Evolutionary conservation across 2,329 filamentous ascomycete genomes (phyloP).

Genomic region (Pyrenochaeta sp.): DNA sequence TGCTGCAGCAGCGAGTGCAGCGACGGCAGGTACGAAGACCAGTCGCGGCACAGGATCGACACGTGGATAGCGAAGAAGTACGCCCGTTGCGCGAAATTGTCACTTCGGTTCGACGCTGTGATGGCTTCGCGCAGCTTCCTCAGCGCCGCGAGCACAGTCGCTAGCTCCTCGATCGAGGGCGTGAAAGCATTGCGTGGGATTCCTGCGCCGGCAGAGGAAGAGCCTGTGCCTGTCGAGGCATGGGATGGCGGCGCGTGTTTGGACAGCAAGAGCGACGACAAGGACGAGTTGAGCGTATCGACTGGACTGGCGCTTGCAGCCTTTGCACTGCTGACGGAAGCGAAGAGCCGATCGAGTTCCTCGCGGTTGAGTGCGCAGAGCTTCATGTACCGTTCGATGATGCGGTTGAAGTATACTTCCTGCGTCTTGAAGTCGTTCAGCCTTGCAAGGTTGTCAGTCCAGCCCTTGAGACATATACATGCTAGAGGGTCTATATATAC

Average conservation of each 20-base stretch:
- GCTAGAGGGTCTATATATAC: slow-evolving; percentile 55
- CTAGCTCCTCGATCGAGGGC: slow-evolving; percentile 64
- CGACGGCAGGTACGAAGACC: slow-evolving; percentile 89
- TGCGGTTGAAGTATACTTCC: slow-evolving; percentile 85
- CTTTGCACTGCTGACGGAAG: slow-evolving; percentile 61
- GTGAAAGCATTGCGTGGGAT: slow-evolving; percentile 36
- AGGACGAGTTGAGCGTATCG: slow-evolving; percentile 17
- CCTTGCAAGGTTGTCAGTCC: slow-evolving; percentile 33
- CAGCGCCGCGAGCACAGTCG: slow-evolving; percentile 80
- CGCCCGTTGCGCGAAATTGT: slow-evolving; percentile 84
- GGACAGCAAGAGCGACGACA: slow-evolving; percentile 25
- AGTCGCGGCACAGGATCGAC: slow-evolving; percentile 80
- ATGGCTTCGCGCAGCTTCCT: slow-evolving; percentile 93
- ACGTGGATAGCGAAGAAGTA: slow-evolving; percentile 92
- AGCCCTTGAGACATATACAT: not conserved
- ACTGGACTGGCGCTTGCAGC: slow-evolving; percentile 10
- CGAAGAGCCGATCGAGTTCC: slow-evolving; percentile 78
- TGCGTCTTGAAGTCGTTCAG: slow-evolving; percentile 75
- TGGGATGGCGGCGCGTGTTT: slow-evolving; percentile 23
- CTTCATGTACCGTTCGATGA: slow-evolving; percentile 86
- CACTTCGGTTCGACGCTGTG: slow-evolving; percentile 76
- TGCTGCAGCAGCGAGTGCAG: slow-evolving; percentile 78
- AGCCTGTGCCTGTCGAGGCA: not conserved
- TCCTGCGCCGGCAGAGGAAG: slow-evolving; percentile 11
- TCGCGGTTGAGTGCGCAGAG: slow-evolving; percentile 82